These are phyloP conservation scores for Ganoderma leucocontextum DNA, from an alignment of 1,284 basidiomycete genomes.

Conservation along the genomic window DNA sequence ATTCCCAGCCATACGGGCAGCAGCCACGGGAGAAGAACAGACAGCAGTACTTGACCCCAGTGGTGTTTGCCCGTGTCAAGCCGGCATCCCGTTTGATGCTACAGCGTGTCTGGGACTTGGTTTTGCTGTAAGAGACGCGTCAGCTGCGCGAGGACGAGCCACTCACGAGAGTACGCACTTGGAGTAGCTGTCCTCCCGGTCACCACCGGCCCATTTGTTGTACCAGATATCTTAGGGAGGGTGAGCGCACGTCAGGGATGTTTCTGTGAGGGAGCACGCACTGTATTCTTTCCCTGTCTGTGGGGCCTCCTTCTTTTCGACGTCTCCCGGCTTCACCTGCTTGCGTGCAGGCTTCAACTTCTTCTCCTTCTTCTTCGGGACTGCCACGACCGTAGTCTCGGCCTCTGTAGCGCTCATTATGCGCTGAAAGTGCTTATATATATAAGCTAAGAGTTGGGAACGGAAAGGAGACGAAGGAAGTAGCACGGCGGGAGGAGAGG, in stretches of 20 bases:
- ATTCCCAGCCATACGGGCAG: slow-evolving; percentile 98
- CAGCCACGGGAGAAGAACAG: slow-evolving; percentile 96
- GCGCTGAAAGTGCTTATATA: not conserved
- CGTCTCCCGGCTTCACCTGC: slow-evolving; percentile 89
- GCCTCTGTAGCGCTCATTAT: slow-evolving; percentile 37
- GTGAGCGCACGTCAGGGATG: not conserved
- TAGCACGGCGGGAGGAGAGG: not conserved
- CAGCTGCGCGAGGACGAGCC: slow-evolving; percentile 9
- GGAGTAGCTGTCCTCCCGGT: slow-evolving; percentile 92
- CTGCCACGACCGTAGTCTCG: slow-evolving; percentile 36
- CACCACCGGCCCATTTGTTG: slow-evolving; percentile 98
- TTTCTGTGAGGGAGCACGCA: slow-evolving; percentile 51
- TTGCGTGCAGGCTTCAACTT: slow-evolving; percentile 87
- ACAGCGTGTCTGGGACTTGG: slow-evolving; percentile 91
- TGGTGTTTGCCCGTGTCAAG: slow-evolving; percentile 92
- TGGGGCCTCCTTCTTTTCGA: slow-evolving; percentile 86
- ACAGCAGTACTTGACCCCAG: slow-evolving; percentile 92
- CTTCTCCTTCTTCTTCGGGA: slow-evolving; percentile 51
- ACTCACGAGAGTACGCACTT: slow-evolving; percentile 65
- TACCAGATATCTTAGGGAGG: slow-evolving; percentile 90
- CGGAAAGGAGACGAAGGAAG: not conserved
- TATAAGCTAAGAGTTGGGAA: no score
- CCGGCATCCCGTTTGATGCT: slow-evolving; percentile 90
- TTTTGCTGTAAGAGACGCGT: slow-evolving; percentile 69
- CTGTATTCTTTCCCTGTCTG: slow-evolving; percentile 97